A percentile compares a stretch with the other conserved stretches of the same genome.
Conservation (phyloP, 257 asterid species). For the Ehretia macrophylla region DNA sequence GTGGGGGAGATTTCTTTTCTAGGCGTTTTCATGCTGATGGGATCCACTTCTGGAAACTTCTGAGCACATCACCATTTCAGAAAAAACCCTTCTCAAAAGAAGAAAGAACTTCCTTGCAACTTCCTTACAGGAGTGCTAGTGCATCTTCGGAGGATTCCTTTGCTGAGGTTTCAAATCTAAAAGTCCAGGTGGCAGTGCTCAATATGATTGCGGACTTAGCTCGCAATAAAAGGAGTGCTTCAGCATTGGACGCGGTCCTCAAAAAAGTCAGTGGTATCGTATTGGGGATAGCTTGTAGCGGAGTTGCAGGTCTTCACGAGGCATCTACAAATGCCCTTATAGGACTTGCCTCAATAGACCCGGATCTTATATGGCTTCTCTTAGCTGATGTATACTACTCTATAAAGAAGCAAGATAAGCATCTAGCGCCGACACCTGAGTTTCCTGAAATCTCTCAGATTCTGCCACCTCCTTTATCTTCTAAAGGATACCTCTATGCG, state of each 20-base stretch:
- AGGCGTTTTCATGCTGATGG: constrained; percentile 85
- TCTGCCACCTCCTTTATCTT: constrained; percentile 56
- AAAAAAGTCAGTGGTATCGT: constrained; percentile 78
- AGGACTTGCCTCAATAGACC: constrained; percentile 69
- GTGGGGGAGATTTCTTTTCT: constrained; percentile 94
- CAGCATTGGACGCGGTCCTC: constrained; percentile 60
- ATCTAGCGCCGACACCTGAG: constrained; percentile 45
- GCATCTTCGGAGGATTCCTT: constrained; percentile 42
- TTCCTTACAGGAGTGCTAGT: constrained; percentile 61
- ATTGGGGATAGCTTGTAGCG: constrained; percentile 79
- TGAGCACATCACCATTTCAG: constrained; percentile 76
- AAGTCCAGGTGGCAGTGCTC: constrained; percentile 74
- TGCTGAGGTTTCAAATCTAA: constrained; percentile 63
- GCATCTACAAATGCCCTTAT: constrained; percentile 62
- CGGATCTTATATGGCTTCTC: constrained; percentile 92
- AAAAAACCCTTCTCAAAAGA: constrained; percentile 43
- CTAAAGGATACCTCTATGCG: constrained; percentile 62
- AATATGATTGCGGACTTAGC: constrained; percentile 65
- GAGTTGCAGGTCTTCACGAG: constrained; percentile 68
- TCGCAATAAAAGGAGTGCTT: constrained; percentile 47
- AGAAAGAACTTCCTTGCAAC: constrained; percentile 50
- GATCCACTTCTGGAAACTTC: constrained; percentile 74
- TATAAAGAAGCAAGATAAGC: constrained; percentile 29
- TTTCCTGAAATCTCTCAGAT: constrained; percentile 48
- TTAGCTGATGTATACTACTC: constrained; percentile 87